Percentiles rank a stretch among this genome's conserved stretches.
phyloP scores from a whole-genome alignment of 2,329 filamentous ascomycete genomes.

The Huntiella decipiens region DNA sequence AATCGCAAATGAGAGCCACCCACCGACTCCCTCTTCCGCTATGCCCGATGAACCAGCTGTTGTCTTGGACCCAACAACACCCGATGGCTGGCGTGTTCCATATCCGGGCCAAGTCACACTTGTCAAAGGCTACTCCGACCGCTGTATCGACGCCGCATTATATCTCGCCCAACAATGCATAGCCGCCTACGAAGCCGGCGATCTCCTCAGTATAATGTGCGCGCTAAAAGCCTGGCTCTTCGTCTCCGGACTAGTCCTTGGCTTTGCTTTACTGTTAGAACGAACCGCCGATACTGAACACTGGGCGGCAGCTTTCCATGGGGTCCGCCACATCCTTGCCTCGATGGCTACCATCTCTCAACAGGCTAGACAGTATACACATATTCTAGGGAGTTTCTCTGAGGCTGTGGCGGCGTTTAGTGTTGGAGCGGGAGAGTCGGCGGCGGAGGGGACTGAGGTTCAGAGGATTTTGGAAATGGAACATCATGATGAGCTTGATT shows the following conservation, averaged over 20 bases:
- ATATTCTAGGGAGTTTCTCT: conserved; percentile 30
- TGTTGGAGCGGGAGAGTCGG: conserved; percentile 14
- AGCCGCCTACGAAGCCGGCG: conserved; percentile 21
- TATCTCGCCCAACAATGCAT: conserved; percentile 30
- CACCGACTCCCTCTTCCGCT: not conserved
- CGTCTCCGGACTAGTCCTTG: conserved; percentile 12
- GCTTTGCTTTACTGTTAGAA: conserved; percentile 11
- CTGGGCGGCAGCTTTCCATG: conserved; percentile 23
- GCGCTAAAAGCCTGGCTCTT: conserved; percentile 23
- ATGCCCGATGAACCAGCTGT: not conserved
- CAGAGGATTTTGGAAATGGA: conserved; percentile 5
- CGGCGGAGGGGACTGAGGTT: not conserved
- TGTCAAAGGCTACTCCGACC: conserved; percentile 20
- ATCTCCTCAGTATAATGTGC: conserved; percentile 30
- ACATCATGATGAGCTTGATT: not conserved
- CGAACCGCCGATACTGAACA: not conserved
- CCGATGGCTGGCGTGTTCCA: not conserved
- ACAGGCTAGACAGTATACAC: conserved; percentile 37
- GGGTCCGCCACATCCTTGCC: conserved; percentile 29
- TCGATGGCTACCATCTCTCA: conserved; percentile 29
- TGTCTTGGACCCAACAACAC: not conserved
- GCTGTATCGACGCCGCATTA: conserved; percentile 29
- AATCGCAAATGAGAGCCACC: conserved; percentile 12
- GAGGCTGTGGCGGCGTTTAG: conserved; percentile 24
- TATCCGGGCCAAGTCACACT: not conserved